Base-by-base conservation (phyloP, 2,329 filamentous ascomycete genomes). In the Sordariomycetes sp. region DNA sequence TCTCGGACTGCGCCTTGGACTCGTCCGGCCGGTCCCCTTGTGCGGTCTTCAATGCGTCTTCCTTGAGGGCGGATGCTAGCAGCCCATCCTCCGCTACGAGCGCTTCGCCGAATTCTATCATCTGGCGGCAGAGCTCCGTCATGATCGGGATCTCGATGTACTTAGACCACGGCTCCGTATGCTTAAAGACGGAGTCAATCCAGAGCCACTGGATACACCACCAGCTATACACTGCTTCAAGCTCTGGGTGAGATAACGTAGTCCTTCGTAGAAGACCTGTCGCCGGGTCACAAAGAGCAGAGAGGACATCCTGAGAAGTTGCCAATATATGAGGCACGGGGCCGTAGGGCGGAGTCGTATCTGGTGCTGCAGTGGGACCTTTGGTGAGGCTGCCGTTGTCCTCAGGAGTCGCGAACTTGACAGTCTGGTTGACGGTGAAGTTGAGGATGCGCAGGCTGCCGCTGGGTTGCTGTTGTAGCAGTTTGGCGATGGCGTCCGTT, bases 61-160 rank as follows among this genome's bases (percentile, higher is more conserved):
- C 62, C 59, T 63, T 58, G 55, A 91, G 70, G 14, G 89, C 88
- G 53, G 86, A 88, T 2, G 89, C 83, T 62, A 99, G 85, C 60
- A 97, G 81, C 55, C 85, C 86, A 69, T 95, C 94, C 64, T 96
- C 86, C 48, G 89, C 86, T 67, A 97, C 89, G 1, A 96, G 79
- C 40, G 82, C 80, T 66, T 96, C 89, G 0, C 93, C 92, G 67
- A 96, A 89, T 65, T 97, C 90, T 83, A 99, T 99, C 16, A 89
- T 89, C 67, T 96, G 90, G 63, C 94, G 86, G 68, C 92, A 97
- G 66, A 97, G 97, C 59, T 96, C 86, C 65, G 91, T 87, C 89
- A 99, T 92, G 58, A 83, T 77, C 22, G 77, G 72, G 68, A 90
- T 94, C 55, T 93, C 86, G 60, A 89, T 83, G 3, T 80, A 80